Percentiles rank a stretch among this genome's conserved stretches.
These are phyloP conservation scores for Dacryopinax primogenitus DNA, from an alignment of 768 basidiomycete species.

Conservation along the genomic window DNA sequence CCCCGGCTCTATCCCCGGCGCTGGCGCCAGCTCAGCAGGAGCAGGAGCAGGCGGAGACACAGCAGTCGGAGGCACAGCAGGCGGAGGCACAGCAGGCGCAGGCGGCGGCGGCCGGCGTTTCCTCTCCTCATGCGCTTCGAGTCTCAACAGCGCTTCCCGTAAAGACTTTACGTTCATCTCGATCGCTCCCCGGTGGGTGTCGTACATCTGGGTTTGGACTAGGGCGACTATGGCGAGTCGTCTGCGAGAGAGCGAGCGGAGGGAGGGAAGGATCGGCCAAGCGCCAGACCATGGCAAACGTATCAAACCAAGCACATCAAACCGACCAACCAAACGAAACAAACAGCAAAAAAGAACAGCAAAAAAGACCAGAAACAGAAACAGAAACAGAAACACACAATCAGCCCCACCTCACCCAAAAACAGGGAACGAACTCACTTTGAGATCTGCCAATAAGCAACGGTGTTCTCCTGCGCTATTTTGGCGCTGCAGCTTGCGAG, in stretches of 20 bases:
- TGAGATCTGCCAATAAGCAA: slow-evolving; percentile 73
- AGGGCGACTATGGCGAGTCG: slow-evolving; percentile 40
- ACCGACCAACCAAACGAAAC: too few species aligned
- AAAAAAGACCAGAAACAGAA: too few species aligned
- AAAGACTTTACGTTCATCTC: slow-evolving; percentile 84
- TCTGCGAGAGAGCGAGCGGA: slow-evolving; percentile 15
- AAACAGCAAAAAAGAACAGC: too few species aligned
- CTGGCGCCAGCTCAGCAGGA: too few species aligned
- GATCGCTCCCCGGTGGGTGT: slow-evolving; percentile 57
- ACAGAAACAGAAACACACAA: too few species aligned
- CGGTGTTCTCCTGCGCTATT: slow-evolving; percentile 51
- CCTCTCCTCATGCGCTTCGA: slow-evolving; percentile 51
- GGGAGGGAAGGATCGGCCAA: neutral
- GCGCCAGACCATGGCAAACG: slow-evolving; percentile 25
- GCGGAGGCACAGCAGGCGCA: too few species aligned
- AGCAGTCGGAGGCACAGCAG: too few species aligned
- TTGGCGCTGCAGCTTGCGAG: slow-evolving; percentile 16
- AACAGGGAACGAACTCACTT: slow-evolving; percentile 42
- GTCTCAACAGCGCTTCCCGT: slow-evolving; percentile 68
- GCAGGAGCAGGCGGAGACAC: too few species aligned
- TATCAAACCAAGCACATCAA: too few species aligned
- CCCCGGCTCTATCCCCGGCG: neutral
- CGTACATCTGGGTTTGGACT: slow-evolving; percentile 58
- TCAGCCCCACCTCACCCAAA: too few species aligned
- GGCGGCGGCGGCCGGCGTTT: slow-evolving; percentile 9